Evolutionary conservation across 371 early-diverging fungal species (phyloP), one percentile per base, ranked within the genome.

Genomic region (Lichtheimia ornata): DNA sequence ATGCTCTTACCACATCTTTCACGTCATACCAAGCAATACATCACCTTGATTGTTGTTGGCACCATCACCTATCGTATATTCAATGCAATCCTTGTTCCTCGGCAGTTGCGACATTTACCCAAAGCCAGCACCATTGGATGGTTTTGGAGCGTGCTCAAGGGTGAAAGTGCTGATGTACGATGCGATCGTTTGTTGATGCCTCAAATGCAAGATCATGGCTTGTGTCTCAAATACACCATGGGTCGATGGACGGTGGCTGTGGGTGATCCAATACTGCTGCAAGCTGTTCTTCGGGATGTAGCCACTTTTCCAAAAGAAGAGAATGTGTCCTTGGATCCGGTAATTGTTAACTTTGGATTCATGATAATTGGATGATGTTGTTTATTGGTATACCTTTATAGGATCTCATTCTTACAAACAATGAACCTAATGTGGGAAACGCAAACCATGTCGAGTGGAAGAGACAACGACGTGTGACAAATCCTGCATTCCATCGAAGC

Each of bases 401-500:
- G 63, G 65, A 64, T 51, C 43, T 64, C 15, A 53, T 49, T 24
- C 17, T 64, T 11, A 55, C 59, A 2, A 64, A 56, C 44, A 20
- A 17, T 20, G 56, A 55, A 43, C 50, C 60, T 15, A 64, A 64
- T 14, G 53, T 64, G 52, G 53, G 52, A n/a, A 63, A 53, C 30
- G 56, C 69, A 11, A 56, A 61, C 14, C 41, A 49, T 28, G 54
- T 50, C 22, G 59, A 45, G 3, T 71, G 71, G 71, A 58, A 63
- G 20, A 58, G 62, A 2, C 71, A 71, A 18, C 64, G 71, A 35
- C 45, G 55, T 18, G 70, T 73, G 11, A 72, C 69, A 2, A 77
- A 74, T 15, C 75, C 77, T 1, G 71, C 65, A 0, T 80, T 80
- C 40, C 73, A 71, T 15, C 59, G 71, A 18, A 53, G 66, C 1